These are phyloP conservation scores for Xanthoconium separans DNA, from an alignment of 1,284 basidiomycete species.

Conservation along the genomic window DNA sequence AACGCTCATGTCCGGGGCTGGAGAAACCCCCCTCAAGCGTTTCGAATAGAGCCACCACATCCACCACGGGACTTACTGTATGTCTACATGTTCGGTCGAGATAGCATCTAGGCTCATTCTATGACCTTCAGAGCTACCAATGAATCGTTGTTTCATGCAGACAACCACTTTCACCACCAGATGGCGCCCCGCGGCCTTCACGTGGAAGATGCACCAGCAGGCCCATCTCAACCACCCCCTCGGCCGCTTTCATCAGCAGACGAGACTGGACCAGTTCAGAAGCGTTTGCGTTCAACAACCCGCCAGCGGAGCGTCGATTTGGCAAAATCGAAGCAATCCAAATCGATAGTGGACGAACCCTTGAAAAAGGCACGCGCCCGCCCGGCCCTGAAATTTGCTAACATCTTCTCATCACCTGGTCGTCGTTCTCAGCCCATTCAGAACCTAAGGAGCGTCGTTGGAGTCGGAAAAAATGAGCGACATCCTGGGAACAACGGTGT, in stretches of 20 bases:
- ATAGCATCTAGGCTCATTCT: conserved; percentile 6
- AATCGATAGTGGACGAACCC: conserved; percentile 60
- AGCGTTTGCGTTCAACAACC: conserved; percentile 65
- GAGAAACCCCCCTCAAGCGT: conserved; percentile 51
- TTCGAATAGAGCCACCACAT: conserved; percentile 51
- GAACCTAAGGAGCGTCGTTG: conserved; percentile 50
- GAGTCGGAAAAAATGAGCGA: conserved; percentile 48
- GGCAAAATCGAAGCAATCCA: conserved; percentile 49
- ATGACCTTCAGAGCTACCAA: conserved; percentile 46
- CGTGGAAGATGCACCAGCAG: conserved; percentile 34
- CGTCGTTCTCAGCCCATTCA: conserved; percentile 69
- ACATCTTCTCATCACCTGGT: conserved; percentile 77
- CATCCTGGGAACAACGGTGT: conserved; percentile 40
- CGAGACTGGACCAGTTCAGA: conserved; percentile 72
- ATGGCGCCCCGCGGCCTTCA: conserved; percentile 40
- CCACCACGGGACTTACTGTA: conserved; percentile 65
- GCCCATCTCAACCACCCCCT: conserved; percentile 45
- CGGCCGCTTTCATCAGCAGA: conserved; percentile 77
- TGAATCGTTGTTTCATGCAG: conserved; percentile 58
- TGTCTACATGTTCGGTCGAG: conserved; percentile 23
- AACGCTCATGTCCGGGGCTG: conserved; percentile 55
- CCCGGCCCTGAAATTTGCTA: conserved; percentile 76
- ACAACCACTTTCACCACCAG: conserved; percentile 57
- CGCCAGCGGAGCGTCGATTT: conserved; percentile 51
- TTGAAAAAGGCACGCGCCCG: conserved; percentile 83